A percentile compares a stretch with the other conserved stretches of the same genome.
phyloP scores from a whole-genome alignment of 805 yeast genomes.

The Candida germanica region DNA sequence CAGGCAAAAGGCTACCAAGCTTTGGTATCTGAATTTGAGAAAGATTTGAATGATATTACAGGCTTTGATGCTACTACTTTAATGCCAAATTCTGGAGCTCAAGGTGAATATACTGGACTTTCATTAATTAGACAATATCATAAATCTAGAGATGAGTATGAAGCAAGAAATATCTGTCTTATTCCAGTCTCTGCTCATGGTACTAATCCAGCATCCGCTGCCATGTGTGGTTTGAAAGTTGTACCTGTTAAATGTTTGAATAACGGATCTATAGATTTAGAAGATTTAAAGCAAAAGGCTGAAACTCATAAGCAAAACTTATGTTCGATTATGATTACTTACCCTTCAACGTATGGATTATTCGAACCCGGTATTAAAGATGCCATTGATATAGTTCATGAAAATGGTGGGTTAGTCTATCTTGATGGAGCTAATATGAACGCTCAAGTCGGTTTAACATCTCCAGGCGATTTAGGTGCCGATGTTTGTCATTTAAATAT shows the following conservation, averaged over 20 bases:
- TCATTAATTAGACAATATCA: slow-evolving; percentile 80
- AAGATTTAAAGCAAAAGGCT: slow-evolving; percentile 72
- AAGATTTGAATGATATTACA: slow-evolving; percentile 85
- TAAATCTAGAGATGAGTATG: slow-evolving; percentile 60
- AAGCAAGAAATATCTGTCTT: slow-evolving; percentile 77
- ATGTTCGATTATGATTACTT: slow-evolving; percentile 94
- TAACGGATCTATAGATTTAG: slow-evolving; percentile 83
- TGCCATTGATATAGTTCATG: slow-evolving; percentile 84
- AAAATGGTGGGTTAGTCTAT: slow-evolving; percentile 91
- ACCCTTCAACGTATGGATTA: slow-evolving; percentile 95
- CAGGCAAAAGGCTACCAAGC: slow-evolving; percentile 89
- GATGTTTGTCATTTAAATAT: slow-evolving; percentile 96
- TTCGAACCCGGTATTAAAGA: slow-evolving; percentile 87
- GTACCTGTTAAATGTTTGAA: slow-evolving; percentile 84
- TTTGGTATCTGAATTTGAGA: slow-evolving; percentile 71
- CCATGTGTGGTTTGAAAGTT: slow-evolving; percentile 94
- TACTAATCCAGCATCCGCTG: slow-evolving; percentile 97
- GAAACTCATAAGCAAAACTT: slow-evolving; percentile 62
- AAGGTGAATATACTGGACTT: slow-evolving; percentile 95
- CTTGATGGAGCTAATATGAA: slow-evolving; percentile 99
- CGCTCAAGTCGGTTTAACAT: slow-evolving; percentile 95
- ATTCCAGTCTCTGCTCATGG: slow-evolving; percentile 99
- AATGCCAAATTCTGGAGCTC: slow-evolving; percentile 98
- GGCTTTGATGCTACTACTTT: slow-evolving; percentile 88
- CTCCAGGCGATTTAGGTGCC: slow-evolving; percentile 97